Evolutionary conservation across 345 rosid genomes (phyloP).

Genomic region (Heritiera littoralis): DNA sequence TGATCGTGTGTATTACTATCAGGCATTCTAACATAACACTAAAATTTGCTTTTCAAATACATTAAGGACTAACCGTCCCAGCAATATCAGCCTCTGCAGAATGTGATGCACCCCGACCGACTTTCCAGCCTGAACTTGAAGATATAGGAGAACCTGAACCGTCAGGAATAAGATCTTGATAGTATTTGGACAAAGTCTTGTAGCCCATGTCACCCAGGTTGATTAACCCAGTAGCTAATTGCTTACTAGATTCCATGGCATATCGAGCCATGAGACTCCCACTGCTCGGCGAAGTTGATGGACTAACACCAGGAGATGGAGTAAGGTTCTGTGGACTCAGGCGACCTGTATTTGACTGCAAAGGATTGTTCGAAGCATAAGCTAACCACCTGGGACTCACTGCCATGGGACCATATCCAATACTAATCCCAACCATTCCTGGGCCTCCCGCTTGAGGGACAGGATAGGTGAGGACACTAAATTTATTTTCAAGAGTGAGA

Average conservation of each 20-base stretch:
- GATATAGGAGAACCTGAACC: constrained; percentile 70
- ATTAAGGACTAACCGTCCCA: constrained; percentile 75
- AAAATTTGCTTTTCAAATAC: constrained; percentile 16
- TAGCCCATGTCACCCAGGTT: constrained; percentile 87
- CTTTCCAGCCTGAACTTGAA: constrained; percentile 78
- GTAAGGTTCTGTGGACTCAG: constrained; percentile 93
- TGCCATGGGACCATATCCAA: constrained; percentile 97
- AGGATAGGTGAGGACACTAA: constrained; percentile 88
- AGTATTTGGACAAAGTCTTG: constrained; percentile 81
- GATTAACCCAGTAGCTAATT: constrained; percentile 76
- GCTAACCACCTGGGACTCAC: constrained; percentile 96
- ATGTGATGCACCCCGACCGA: constrained; percentile 56
- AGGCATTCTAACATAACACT: constrained; percentile 3
- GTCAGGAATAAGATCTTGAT: constrained; percentile 79
- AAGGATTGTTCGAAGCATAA: constrained; percentile 81
- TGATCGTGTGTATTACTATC: not conserved
- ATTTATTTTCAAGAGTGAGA: constrained; percentile 87
- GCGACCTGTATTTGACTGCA: constrained; percentile 73
- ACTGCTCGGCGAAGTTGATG: constrained; percentile 86
- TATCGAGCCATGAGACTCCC: constrained; percentile 88
- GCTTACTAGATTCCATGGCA: constrained; percentile 97
- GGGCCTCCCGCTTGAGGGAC: constrained; percentile 83
- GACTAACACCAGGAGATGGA: constrained; percentile 86
- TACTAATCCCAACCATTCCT: constrained; percentile 67
- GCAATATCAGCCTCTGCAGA: constrained; percentile 67